A percentile compares a stretch with the other conserved stretches of the same genome.
phyloP scores from a whole-genome alignment of 1,139 yeast species.

The Candida freyschussii region DNA sequence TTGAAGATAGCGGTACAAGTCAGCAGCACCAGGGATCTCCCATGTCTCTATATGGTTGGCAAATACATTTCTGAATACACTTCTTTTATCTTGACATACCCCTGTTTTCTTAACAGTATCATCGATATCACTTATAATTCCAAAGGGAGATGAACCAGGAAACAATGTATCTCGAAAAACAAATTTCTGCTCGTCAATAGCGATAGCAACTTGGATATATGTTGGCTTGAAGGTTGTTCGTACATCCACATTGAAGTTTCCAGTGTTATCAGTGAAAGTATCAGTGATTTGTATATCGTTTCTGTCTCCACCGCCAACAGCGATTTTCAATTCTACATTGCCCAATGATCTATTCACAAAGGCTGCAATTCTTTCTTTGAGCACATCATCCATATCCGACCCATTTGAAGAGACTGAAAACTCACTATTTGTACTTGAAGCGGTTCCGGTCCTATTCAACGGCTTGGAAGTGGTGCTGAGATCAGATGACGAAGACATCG shows the following conservation, averaged over 20 bases:
- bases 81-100: constrained; percentile 80
- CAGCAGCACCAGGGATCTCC: constrained; percentile 66
- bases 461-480: constrained; percentile 11
- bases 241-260: constrained; percentile 49
- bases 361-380: constrained; percentile 53
- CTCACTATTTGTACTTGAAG: constrained; percentile 12
- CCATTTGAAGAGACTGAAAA: constrained; percentile 12
- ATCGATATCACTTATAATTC: constrained; percentile 87
- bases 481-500: constrained; percentile 21
- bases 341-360: constrained; percentile 59
- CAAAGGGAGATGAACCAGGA: constrained; percentile 49
- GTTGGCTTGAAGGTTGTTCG: constrained; percentile 53
- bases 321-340: constrained; percentile 45
- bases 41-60: constrained; percentile 60
- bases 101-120: constrained; percentile 92
- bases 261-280: constrained; percentile 51
- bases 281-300: constrained; percentile 28
- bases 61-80: constrained; percentile 71
- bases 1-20: constrained; percentile 56
- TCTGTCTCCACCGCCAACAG: constrained; percentile 43
- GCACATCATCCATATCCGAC: constrained; percentile 32
- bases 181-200: constrained; percentile 41
- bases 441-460: constrained; percentile 14
- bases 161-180: constrained; percentile 41
- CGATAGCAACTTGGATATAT: constrained; percentile 39